Percentiles rank a stretch among this genome's conserved stretches.
Evolutionary conservation across 2,329 filamentous ascomycete species (phyloP).

Genomic region (Curvularia hawaiiensis): DNA sequence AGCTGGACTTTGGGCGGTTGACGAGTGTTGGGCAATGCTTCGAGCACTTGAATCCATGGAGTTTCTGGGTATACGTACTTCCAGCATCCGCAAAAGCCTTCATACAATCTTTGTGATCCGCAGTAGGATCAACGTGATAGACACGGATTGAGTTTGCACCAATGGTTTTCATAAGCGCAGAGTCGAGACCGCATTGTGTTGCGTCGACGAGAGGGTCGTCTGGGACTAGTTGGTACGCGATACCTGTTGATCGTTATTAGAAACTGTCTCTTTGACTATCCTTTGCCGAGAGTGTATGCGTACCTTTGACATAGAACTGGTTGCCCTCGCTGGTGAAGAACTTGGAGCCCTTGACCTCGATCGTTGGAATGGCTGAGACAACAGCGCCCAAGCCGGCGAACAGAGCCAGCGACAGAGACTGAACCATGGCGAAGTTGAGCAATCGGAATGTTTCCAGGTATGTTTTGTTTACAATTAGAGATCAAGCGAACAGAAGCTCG

Average conservation of each 20-base stretch:
- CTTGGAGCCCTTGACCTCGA: conserved; percentile 74
- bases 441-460: not conserved
- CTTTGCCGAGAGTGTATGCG: not conserved
- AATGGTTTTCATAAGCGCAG: conserved; percentile 75
- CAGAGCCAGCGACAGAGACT: conserved; percentile 17
- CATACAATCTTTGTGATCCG: conserved; percentile 81
- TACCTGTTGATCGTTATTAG: conserved; percentile 56
- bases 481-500: not conserved
- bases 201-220: conserved; percentile 78
- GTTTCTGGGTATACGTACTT: conserved; percentile 13
- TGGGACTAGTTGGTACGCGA: conserved; percentile 71
- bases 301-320: conserved; percentile 86
- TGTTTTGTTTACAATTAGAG: not conserved
- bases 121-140: conserved; percentile 79
- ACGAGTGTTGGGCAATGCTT: no score
- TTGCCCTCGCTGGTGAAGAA: conserved; percentile 82
- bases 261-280: not conserved
- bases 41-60: not conserved
- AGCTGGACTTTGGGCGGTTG: not conserved
- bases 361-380: conserved; percentile 57
- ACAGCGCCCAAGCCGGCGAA: conserved; percentile 43
- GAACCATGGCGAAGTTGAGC: conserved; percentile 14
- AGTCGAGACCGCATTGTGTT: conserved; percentile 78
- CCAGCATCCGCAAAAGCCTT: conserved; percentile 71
- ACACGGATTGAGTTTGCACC: conserved; percentile 85